Evolutionary conservation across 345 rosid genomes (phyloP).

Genomic region (Gynandropsis gynandra): DNA sequence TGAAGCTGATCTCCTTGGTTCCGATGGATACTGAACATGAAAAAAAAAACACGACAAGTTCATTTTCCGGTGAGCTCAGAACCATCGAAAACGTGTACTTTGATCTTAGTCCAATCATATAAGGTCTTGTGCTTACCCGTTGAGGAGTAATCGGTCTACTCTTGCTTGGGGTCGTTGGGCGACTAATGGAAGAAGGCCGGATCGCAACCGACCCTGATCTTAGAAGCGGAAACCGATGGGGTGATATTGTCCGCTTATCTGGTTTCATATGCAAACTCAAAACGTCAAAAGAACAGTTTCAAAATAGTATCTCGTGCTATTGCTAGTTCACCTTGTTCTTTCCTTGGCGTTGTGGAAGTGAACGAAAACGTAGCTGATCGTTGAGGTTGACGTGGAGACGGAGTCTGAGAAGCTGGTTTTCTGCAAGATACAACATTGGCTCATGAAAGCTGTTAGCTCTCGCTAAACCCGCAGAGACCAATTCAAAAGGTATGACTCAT

Average conservation of each 20-base stretch:
- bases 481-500: neutral
- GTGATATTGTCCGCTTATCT: slow-evolving; percentile 75
- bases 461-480: neutral
- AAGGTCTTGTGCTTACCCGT: slow-evolving; percentile 38
- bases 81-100: neutral
- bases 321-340: slow-evolving; percentile 44
- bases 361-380: slow-evolving; percentile 72
- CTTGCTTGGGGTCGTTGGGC: slow-evolving; percentile 61
- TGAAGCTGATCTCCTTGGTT: slow-evolving; percentile 75
- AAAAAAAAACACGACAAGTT: too few relatives aligned
- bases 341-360: slow-evolving; percentile 53
- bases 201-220: slow-evolving; percentile 66
- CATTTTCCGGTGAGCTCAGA: neutral
- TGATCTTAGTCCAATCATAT: neutral
- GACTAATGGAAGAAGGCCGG: slow-evolving; percentile 46
- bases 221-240: slow-evolving; percentile 71
- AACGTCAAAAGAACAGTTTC: neutral
- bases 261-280: slow-evolving; percentile 18
- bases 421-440: slow-evolving; percentile 28
- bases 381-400: slow-evolving; percentile 49
- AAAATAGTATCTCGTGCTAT: neutral
- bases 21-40: slow-evolving; percentile 62
- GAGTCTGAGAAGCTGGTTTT: slow-evolving; percentile 58
- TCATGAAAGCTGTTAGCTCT: neutral
- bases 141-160: slow-evolving; percentile 61